Percentiles rank a stretch among this genome's conserved stretches.
Evolutionary conservation across 2,329 filamentous ascomycete species (phyloP).

Genomic region (Fusarium coicis): DNA sequence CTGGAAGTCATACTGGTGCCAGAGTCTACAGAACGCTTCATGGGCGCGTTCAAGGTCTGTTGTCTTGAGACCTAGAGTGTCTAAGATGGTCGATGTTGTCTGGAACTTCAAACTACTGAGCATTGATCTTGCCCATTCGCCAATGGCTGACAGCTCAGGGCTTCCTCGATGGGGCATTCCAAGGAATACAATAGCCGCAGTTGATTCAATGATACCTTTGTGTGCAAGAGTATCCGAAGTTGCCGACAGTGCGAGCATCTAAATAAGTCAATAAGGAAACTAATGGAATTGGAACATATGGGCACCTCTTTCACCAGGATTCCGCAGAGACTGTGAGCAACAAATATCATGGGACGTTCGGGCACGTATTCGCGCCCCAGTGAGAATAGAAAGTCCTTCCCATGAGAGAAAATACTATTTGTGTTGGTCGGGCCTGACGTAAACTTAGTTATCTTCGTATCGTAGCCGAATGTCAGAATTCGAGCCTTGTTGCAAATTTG

Average conservation of each 20-base stretch:
- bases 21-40: constrained; percentile 18
- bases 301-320: constrained; percentile 25
- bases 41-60: constrained; percentile 23
- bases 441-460: constrained; percentile 28
- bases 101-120: constrained; percentile 32
- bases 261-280: too few species aligned
- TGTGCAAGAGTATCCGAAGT: background rate
- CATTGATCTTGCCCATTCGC: constrained; percentile 18
- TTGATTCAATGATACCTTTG: constrained; percentile 38
- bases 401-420: constrained; percentile 18
- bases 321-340: constrained; percentile 19
- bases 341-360: constrained; percentile 2
- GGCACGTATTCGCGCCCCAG: background rate
- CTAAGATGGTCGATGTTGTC: background rate
- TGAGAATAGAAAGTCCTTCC: constrained; percentile 20
- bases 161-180: constrained; percentile 48
- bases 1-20: constrained; percentile 14
- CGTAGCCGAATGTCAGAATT: constrained; percentile 23
- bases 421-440: background rate
- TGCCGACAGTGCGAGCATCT: constrained; percentile 21
- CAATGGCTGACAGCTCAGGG: constrained; percentile 35
- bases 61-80: constrained; percentile 10
- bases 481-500: background rate
- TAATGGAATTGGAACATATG: too few species aligned
- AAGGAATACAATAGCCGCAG: constrained; percentile 47